phyloP scores from a whole-genome alignment of 176 grass and related monocot species.

The Ampelocalamus luodianensis region DNA sequence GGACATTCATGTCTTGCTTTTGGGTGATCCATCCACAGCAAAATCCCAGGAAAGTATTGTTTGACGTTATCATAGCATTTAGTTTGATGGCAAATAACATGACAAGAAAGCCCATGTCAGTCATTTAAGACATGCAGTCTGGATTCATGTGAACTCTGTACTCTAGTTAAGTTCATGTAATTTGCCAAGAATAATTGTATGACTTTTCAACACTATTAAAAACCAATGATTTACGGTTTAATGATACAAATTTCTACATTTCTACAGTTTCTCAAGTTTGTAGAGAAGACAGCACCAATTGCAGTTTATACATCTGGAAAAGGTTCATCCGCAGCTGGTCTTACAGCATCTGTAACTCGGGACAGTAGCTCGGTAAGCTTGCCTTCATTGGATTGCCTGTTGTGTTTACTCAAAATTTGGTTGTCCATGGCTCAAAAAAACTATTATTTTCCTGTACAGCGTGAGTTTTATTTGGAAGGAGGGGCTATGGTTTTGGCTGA shows the following conservation, averaged over 20 bases:
- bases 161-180: neutral
- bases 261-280: conserved; percentile 98
- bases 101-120: neutral
- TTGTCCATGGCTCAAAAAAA: neutral
- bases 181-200: neutral
- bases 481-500: conserved; percentile 98
- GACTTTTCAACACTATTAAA: neutral
- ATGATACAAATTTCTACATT: neutral
- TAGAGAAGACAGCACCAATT: conserved; percentile 93
- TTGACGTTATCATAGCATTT: neutral
- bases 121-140: neutral
- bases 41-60: conserved; percentile 81
- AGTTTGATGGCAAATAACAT: conserved; percentile 6
- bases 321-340: conserved; percentile 96
- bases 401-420: neutral
- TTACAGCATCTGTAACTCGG: conserved; percentile 90
- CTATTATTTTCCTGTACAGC: conserved; percentile 53
- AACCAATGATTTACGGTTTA: neutral
- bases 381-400: neutral
- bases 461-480: conserved; percentile 99
- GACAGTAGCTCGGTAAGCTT: conserved; percentile 83
- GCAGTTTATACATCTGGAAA: conserved; percentile 99
- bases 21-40: conserved; percentile 98
- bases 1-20: conserved; percentile 90
- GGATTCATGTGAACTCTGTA: neutral